These are phyloP conservation scores for Eucalyptus sp. DNA, from an alignment of 345 rosid genomes.

Conservation along the genomic window DNA sequence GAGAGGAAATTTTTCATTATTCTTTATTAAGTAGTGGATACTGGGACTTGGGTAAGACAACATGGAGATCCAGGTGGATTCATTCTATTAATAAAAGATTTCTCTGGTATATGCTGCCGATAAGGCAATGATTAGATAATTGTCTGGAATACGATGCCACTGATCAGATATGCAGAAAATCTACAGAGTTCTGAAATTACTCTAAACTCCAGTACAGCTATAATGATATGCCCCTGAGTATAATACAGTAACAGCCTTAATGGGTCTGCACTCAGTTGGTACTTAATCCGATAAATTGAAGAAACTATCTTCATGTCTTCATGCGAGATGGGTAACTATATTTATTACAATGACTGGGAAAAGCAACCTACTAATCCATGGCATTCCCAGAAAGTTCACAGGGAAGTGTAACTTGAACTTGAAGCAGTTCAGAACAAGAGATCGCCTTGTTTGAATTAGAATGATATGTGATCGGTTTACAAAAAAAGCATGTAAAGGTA, in stretches of 20 bases:
- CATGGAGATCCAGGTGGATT: not conserved
- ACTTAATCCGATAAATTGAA: not conserved
- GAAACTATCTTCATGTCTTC: not conserved
- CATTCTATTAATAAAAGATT: not conserved
- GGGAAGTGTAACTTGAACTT: not conserved
- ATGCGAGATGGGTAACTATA: not conserved
- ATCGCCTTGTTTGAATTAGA: not conserved
- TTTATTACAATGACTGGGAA: not conserved
- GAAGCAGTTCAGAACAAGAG: not conserved
- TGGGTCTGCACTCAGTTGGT: not conserved
- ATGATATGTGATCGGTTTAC: not conserved
- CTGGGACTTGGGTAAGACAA: not conserved
- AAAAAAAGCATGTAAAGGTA: not conserved
- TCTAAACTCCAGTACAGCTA: not conserved
- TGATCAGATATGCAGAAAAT: not conserved
- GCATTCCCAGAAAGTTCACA: not conserved
- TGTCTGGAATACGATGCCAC: not conserved
- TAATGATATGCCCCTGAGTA: not conserved
- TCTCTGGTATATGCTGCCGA: not conserved
- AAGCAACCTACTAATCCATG: not conserved
- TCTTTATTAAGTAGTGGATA: not conserved
- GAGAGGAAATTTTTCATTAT: not conserved
- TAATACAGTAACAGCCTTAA: not conserved
- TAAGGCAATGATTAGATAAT: not conserved
- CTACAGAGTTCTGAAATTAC: not conserved